These are phyloP conservation scores for Aspergillus brunneoviolaceus DNA, from an alignment of 2,329 filamentous ascomycete species.

Conservation along the genomic window DNA sequence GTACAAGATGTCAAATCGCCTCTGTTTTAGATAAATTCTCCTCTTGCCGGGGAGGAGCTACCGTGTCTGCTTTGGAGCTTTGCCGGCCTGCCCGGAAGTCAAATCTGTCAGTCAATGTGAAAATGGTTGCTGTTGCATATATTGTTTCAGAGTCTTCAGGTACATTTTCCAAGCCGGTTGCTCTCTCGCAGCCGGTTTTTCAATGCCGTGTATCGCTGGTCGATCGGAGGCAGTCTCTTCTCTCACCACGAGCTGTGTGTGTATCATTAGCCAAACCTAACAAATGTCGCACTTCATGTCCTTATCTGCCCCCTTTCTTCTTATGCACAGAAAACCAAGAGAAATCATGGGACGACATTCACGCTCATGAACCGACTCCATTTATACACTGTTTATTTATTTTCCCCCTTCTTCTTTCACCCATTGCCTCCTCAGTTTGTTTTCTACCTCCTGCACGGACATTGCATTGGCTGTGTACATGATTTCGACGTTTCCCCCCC, in stretches of 20 bases:
- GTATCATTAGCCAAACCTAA: conserved; percentile 14
- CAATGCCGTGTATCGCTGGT: conserved; percentile 24
- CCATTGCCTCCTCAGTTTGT: too few relatives aligned
- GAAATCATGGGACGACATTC: not conserved
- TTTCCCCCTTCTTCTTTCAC: conserved; percentile 4
- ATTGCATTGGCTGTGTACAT: not conserved
- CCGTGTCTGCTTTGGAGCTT: not conserved
- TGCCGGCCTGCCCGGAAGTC: conserved; percentile 8
- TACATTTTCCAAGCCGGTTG: conserved; percentile 13
- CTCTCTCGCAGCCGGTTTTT: conserved; percentile 38
- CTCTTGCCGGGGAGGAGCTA: not conserved
- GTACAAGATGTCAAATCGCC: conserved; percentile 73
- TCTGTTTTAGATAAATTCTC: conserved; percentile 55
- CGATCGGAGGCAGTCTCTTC: conserved; percentile 14
- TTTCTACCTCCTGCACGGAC: not conserved
- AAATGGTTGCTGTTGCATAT: conserved; percentile 13
- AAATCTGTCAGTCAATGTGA: conserved; percentile 9
- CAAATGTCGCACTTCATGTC: conserved; percentile 6
- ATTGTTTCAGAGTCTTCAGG: conserved; percentile 9
- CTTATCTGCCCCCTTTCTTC: conserved; percentile 3
- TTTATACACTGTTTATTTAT: not conserved
- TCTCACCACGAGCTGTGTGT: conserved; percentile 14
- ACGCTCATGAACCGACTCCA: not conserved
- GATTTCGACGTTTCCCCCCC: not conserved
- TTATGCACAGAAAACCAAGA: conserved; percentile 10